Conservation (phyloP, 306 rosid genomes). For the Vigna reflexopilosa region DNA sequence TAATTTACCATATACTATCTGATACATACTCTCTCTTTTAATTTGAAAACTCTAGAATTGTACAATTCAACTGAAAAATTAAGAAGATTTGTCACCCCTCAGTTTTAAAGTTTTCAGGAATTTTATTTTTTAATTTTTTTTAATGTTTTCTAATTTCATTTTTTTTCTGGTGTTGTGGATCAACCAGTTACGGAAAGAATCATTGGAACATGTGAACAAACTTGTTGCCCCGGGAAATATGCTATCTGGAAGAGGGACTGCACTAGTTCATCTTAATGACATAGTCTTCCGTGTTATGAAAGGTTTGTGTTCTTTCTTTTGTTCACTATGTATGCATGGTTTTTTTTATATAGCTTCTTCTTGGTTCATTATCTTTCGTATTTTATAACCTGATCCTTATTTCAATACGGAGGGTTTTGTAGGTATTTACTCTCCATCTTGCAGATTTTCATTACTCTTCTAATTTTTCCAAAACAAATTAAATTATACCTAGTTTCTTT, state of each 20-base stretch:
- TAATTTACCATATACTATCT: not conserved
- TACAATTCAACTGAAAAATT: not conserved
- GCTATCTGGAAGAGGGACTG: conserved; percentile 79
- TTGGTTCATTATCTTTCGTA: not conserved
- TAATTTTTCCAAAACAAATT: conserved; percentile 14
- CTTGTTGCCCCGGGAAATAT: conserved; percentile 76
- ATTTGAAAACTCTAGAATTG: not conserved
- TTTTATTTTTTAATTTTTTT: not conserved
- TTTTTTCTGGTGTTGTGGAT: conserved; percentile 33
- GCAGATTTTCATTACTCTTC: conserved; percentile 18
- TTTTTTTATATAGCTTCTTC: not conserved
- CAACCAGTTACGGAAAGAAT: conserved; percentile 74
- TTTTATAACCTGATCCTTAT: conserved; percentile 7
- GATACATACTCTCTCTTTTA: not conserved
- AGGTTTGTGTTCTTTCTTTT: conserved; percentile 62
- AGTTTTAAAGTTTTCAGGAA: conserved; percentile 22
- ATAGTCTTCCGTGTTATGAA: conserved; percentile 65
- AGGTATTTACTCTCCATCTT: conserved; percentile 15
- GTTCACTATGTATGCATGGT: conserved; percentile 10
- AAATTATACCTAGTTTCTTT: not conserved
- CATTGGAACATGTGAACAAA: conserved; percentile 61
- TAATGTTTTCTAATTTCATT: not conserved
- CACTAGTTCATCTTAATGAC: conserved; percentile 75
- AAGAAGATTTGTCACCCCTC: not conserved
- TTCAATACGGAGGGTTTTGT: conserved; percentile 25